phyloP scores from a whole-genome alignment of 768 basidiomycete species.

The Kwoniella sp. region DNA sequence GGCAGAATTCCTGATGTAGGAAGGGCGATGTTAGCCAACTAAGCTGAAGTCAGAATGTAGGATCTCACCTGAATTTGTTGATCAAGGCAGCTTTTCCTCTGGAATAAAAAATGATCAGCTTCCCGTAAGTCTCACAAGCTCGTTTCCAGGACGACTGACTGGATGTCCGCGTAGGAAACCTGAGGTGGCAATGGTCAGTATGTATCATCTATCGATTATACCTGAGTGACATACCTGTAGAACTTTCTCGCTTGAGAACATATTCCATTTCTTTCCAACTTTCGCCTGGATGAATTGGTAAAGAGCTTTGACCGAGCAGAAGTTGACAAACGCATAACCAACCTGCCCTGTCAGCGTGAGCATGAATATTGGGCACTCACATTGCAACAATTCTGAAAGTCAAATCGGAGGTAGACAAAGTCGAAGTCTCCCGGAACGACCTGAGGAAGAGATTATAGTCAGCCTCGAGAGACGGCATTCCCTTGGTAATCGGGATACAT shows the following conservation, averaged over 20 bases:
- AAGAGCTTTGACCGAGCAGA: constrained; percentile 38
- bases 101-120: not conserved
- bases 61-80: constrained; percentile 50
- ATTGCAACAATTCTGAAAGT: constrained; percentile 54
- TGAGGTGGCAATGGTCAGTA: too few species aligned
- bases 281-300: constrained; percentile 44
- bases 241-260: constrained; percentile 54
- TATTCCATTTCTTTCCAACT: constrained; percentile 52
- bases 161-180: constrained; percentile 54
- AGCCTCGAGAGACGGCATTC: too few species aligned
- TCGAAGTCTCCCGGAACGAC: constrained; percentile 52
- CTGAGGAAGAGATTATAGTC: constrained; percentile 24
- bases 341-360: constrained; percentile 32
- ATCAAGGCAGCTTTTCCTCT: constrained; percentile 51
- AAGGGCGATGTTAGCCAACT: too few species aligned
- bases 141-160: constrained; percentile 42
- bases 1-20: constrained; percentile 49
- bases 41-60: too few species aligned
- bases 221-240: constrained; percentile 53
- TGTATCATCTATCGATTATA: too few species aligned
- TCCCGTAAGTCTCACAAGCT: too few species aligned
- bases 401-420: constrained; percentile 55
- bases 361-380: constrained; percentile 13
- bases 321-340: constrained; percentile 55
- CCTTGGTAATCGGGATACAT: too few species aligned